Conservation (phyloP, 371 early-diverging fungal genomes). For the Dichotomocladium elegans region DNA sequence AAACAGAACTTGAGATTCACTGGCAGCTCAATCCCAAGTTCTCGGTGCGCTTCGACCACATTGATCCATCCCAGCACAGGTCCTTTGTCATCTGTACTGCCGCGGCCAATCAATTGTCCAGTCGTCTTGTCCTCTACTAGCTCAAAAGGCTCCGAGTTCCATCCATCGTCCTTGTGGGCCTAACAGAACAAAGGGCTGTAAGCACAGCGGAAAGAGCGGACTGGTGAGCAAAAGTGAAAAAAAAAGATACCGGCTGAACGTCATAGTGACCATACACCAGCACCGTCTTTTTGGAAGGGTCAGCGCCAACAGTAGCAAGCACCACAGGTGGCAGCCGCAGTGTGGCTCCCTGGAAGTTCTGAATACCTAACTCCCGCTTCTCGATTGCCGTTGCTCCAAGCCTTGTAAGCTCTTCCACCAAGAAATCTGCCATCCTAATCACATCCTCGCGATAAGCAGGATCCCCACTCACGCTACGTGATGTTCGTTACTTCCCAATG, state of each 20-base stretch:
- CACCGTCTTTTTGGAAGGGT: constrained; percentile 90
- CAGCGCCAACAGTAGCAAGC: constrained; percentile 85
- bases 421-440: constrained; percentile 87
- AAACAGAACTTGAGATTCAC: constrained; percentile 94
- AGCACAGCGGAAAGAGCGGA: too few species aligned
- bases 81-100: constrained; percentile 93
- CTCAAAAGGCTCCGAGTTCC: constrained; percentile 90
- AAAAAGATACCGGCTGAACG: constrained; percentile 78
- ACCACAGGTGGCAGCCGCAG: constrained; percentile 90
- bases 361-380: constrained; percentile 77
- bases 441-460: constrained; percentile 77
- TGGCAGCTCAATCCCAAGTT: constrained; percentile 84
- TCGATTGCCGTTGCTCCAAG: constrained; percentile 66
- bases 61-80: constrained; percentile 94
- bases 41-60: constrained; percentile 89
- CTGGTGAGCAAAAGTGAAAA: too few species aligned
- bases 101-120: constrained; percentile 87
- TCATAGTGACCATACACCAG: constrained; percentile 95
- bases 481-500: too few species aligned
- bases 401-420: constrained; percentile 68
- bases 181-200: too few species aligned
- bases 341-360: constrained; percentile 72
- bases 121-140: constrained; percentile 81
- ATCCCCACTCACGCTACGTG: constrained; percentile 74
- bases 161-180: constrained; percentile 93